Evolutionary conservation across 176 grass and related monocot genomes (phyloP), one percentile per base, ranked within the genome.

Genomic region (Pontederia crassipes): DNA sequence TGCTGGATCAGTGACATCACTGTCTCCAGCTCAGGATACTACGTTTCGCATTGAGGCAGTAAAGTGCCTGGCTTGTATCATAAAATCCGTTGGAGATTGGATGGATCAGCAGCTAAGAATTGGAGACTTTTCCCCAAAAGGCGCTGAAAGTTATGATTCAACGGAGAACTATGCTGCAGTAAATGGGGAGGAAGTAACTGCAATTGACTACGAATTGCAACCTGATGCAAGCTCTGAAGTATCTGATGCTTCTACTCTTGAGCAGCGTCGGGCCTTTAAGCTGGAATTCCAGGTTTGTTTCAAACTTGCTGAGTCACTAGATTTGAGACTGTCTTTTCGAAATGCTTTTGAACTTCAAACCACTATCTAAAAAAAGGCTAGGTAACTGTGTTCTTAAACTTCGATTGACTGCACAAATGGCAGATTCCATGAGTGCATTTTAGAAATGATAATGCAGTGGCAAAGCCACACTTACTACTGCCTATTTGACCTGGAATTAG

Each of bases 31-130:
- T 11, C 93, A 98, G 75, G 93, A 98, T 68, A 84, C 82, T 66
- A 88, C 87, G 76, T 92, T 98, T 65, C 82, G 87, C 16, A 79
- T 83, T 69, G 93, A 92, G 75, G 91, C 93, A 27, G 77, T 98
- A 15, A 98, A 92, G 79, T 98, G 87, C 60, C 79, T 98, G 62
- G 82, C 87, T 66, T 66, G 68, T 58, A 66, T 88, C 75, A 73
- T 92, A 66, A 88, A 76, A 58, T 86, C 93, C 32, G 92, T 92
- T 81, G 70, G 84, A 49, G 51, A 74, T 56, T 98, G 93, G 93
- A 81, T 98, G 84, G 93, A 98, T 66, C 93, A 85, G 52, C 93
- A 98, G 64, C 61, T 92, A 12, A 85, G 59, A 89, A 88, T 98
- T 73, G 84, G 84, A 58, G 87, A 88, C 59, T 88, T 89, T 73